Conservation (phyloP, 23 red algal genomes). For the Gracilaria domingensis region DNA sequence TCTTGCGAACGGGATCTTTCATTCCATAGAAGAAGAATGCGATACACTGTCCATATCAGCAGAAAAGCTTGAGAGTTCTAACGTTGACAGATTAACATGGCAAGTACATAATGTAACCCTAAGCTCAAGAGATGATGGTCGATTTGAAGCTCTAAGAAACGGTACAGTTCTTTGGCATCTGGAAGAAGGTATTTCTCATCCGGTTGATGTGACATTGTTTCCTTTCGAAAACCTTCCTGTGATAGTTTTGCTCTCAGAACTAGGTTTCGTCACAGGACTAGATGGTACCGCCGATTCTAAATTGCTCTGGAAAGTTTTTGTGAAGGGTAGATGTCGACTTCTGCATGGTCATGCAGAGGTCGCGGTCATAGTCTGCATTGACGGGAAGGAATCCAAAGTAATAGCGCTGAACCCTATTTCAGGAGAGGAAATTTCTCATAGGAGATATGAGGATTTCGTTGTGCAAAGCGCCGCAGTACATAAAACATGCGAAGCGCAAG, state of each 20-base stretch:
- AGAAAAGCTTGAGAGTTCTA: not conserved
- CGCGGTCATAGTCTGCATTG: constrained; percentile 19
- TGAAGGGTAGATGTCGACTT: constrained; percentile 13
- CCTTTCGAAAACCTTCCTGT: not conserved
- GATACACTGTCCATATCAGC: not conserved
- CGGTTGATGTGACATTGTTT: constrained; percentile 14
- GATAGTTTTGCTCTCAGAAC: constrained; percentile 30
- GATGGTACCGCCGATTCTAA: not conserved
- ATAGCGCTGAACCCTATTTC: not conserved
- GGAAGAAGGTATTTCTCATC: constrained; percentile 50
- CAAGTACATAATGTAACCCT: not conserved
- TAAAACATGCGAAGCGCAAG: not conserved
- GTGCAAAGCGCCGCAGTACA: constrained; percentile 7
- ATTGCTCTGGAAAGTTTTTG: constrained; percentile 23
- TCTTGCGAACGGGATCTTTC: not conserved
- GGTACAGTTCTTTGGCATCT: constrained; percentile 18
- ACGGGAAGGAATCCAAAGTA: not conserved
- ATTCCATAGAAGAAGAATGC: not conserved
- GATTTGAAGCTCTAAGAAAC: not conserved
- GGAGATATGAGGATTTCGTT: constrained; percentile 2
- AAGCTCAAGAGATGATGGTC: constrained; percentile 7
- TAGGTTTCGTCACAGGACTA: constrained; percentile 24
- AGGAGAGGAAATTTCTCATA: not conserved
- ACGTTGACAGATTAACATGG: not conserved
- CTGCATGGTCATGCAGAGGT: constrained; percentile 25